Evolutionary conservation across 1,139 yeast genomes (phyloP).

Genomic region (Arxiozyma telluris): DNA sequence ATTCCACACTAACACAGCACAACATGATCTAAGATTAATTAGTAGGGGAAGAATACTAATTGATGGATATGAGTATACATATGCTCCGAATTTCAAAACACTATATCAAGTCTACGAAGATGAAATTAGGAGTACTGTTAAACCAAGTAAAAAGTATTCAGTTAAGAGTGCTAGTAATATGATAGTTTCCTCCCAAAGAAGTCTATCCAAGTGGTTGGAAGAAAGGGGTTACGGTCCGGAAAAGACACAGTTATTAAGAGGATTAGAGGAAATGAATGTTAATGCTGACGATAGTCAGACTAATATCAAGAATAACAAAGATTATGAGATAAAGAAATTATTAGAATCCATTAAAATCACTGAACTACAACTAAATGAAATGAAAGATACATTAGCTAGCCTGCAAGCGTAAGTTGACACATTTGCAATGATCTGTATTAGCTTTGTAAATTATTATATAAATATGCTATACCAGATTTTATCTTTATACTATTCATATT

Average conservation of each 20-base stretch:
- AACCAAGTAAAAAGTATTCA: conserved; percentile 13
- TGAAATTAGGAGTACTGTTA: conserved; percentile 27
- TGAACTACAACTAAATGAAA: conserved; percentile 40
- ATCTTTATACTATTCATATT: no score
- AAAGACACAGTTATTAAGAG: background rate
- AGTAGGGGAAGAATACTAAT: conserved; percentile 27
- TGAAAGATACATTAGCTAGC: conserved; percentile 24
- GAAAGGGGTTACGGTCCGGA: conserved; percentile 36
- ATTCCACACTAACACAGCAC: conserved; percentile 12
- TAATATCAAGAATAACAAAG: conserved; percentile 5
- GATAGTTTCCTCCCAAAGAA: conserved; percentile 44
- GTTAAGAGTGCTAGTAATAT: conserved; percentile 11
- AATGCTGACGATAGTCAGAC: background rate
- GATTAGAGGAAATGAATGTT: background rate
- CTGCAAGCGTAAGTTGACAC: background rate
- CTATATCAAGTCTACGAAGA: conserved; percentile 35
- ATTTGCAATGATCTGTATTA: background rate
- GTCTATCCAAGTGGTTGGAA: conserved; percentile 77
- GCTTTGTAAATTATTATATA: background rate
- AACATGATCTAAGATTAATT: conserved; percentile 11
- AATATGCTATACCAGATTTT: background rate
- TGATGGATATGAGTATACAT: conserved; percentile 38
- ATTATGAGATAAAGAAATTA: conserved; percentile 38
- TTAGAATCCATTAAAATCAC: conserved; percentile 48
- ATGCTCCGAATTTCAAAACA: conserved; percentile 41